Conservation (phyloP, 2,329 filamentous ascomycete species). For the Sporothrix protearum region DNA sequence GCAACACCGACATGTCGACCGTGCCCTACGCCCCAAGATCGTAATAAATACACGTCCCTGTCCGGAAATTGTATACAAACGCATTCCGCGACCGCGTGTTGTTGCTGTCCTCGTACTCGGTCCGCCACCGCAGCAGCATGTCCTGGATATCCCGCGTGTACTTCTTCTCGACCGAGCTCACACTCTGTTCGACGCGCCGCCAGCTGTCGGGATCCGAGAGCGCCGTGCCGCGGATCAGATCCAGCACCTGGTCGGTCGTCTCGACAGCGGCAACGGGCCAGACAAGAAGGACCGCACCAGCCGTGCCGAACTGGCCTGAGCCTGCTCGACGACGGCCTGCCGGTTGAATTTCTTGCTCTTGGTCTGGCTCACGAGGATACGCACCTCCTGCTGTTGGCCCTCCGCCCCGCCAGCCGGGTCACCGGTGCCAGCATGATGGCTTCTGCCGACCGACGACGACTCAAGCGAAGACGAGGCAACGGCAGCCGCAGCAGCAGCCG, state of each 20-base stretch:
- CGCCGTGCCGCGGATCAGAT: constrained; percentile 68
- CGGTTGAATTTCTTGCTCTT: constrained; percentile 90
- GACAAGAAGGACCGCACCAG: constrained; percentile 68
- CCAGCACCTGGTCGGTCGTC: constrained; percentile 77
- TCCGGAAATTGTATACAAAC: constrained; percentile 90
- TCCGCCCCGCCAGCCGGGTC: constrained; percentile 15
- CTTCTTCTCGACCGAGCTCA: constrained; percentile 71
- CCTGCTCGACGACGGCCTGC: constrained; percentile 78
- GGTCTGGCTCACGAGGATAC: constrained; percentile 77
- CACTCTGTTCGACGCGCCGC: constrained; percentile 74
- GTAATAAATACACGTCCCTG: constrained; percentile 79
- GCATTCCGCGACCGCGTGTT: constrained; percentile 58
- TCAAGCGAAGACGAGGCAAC: constrained; percentile 32
- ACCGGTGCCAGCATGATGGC: constrained; percentile 30
- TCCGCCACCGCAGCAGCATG: constrained; percentile 62
- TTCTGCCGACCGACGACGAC: constrained; percentile 18
- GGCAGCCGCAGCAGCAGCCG: constrained; percentile 25
- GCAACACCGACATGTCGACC: neutral
- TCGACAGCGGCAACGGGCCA: constrained; percentile 82
- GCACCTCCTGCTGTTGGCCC: constrained; percentile 62
- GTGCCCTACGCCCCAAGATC: constrained; percentile 56
- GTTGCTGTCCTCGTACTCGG: constrained; percentile 49
- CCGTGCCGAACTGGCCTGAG: constrained; percentile 55
- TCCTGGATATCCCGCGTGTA: constrained; percentile 82
- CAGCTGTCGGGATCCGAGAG: constrained; percentile 80